phyloP scores from a whole-genome alignment of 805 yeast species.

The Hanseniaspora lindneri region DNA sequence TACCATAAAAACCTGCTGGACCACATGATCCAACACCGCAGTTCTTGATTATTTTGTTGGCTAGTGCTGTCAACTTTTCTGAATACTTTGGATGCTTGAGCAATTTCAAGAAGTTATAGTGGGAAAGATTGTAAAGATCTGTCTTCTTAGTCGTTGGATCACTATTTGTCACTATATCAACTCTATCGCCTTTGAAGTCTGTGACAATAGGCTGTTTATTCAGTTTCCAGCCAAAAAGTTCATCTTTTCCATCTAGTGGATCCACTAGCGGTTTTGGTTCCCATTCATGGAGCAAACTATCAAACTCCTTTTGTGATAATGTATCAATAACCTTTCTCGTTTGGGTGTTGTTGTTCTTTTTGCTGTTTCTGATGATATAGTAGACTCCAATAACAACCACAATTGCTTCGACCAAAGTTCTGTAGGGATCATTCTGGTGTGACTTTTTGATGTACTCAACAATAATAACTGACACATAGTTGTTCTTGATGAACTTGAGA shows the following conservation, averaged over 20 bases:
- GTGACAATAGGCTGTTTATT: slow-evolving; percentile 21
- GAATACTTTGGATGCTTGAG: slow-evolving; percentile 38
- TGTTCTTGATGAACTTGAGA: not conserved
- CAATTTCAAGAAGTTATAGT: slow-evolving; percentile 60
- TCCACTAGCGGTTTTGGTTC: slow-evolving; percentile 72
- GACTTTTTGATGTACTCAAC: slow-evolving; percentile 70
- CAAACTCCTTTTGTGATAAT: slow-evolving; percentile 54
- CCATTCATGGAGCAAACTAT: slow-evolving; percentile 83
- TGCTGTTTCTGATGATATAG: slow-evolving; percentile 58
- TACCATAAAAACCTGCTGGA: slow-evolving; percentile 94
- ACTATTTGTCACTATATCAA: slow-evolving; percentile 16
- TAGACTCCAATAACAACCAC: slow-evolving; percentile 70
- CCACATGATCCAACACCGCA: slow-evolving; percentile 98
- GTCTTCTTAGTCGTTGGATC: slow-evolving; percentile 6
- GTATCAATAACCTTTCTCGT: slow-evolving; percentile 28
- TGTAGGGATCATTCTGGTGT: slow-evolving; percentile 84
- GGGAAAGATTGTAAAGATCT: slow-evolving; percentile 52
- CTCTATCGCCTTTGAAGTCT: slow-evolving; percentile 16
- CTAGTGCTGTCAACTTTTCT: slow-evolving; percentile 24
- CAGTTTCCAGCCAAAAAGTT: slow-evolving; percentile 39
- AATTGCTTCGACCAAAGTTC: slow-evolving; percentile 69
- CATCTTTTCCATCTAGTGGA: slow-evolving; percentile 38
- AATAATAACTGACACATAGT: slow-evolving; percentile 22
- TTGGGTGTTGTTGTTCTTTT: slow-evolving; percentile 63
- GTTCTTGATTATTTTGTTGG: slow-evolving; percentile 41